Evolutionary conservation across 2,329 filamentous ascomycete genomes (phyloP).

Genomic region (Fusarium sp.): DNA sequence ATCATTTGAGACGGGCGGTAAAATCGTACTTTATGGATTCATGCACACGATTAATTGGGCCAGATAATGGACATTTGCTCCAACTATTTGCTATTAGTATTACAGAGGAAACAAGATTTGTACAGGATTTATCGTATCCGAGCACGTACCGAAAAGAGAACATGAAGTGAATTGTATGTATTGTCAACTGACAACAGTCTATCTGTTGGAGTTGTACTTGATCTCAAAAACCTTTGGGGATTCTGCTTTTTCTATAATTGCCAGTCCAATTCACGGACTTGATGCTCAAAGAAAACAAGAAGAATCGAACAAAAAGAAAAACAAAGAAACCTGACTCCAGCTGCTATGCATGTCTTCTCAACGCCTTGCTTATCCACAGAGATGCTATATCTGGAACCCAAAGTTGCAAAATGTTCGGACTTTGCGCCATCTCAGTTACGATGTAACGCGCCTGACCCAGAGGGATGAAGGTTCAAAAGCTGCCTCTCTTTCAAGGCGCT

Average conservation of each 20-base stretch:
- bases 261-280: conserved; percentile 32
- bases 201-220: conserved; percentile 24
- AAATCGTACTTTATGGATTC: conserved; percentile 1
- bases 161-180: conserved; percentile 4
- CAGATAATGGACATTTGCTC: conserved; percentile 16
- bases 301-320: conserved; percentile 23
- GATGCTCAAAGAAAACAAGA: conserved; percentile 29
- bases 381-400: conserved; percentile 18
- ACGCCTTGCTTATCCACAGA: conserved; percentile 43
- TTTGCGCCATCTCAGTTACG: conserved; percentile 56
- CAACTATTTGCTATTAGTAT: conserved; percentile 18
- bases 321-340: conserved; percentile 38
- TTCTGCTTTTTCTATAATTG: conserved; percentile 32
- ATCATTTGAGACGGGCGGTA: background rate
- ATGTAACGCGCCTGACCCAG: conserved; percentile 85
- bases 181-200: conserved; percentile 23
- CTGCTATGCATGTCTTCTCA: conserved; percentile 46
- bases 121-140: background rate
- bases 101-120: conserved; percentile 7
- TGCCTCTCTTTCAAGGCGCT: conserved; percentile 78
- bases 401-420: conserved; percentile 18
- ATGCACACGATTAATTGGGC: background rate
- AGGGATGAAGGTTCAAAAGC: conserved; percentile 77
- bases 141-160: background rate
- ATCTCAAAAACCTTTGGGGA: conserved; percentile 26